phyloP scores from a whole-genome alignment of 2,329 filamentous ascomycete genomes.

The Talaromyces sp. region DNA sequence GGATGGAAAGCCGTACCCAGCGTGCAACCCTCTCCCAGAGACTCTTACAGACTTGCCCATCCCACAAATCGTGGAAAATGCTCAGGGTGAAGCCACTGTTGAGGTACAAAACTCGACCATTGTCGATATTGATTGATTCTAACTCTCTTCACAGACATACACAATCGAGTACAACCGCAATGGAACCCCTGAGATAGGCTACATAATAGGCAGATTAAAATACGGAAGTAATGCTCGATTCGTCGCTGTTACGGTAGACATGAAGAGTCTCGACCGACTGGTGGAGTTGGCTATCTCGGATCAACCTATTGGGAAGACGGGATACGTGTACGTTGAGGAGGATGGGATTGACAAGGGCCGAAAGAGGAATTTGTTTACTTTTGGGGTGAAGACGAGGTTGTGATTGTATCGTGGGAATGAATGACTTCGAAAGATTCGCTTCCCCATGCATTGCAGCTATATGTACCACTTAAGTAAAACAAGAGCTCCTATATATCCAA shows the following conservation, averaged over 20 bases:
- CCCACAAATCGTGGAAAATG: constrained; percentile 42
- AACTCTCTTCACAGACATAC: constrained; percentile 49
- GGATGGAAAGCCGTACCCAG: constrained; percentile 46
- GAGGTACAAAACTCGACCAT: constrained; percentile 37
- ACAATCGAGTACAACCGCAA: constrained; percentile 57
- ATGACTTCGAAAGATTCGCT: not conserved
- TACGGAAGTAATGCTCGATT: constrained; percentile 49
- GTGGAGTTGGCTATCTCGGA: constrained; percentile 5
- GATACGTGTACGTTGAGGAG: constrained; percentile 7
- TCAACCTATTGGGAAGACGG: constrained; percentile 11
- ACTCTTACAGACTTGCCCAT: constrained; percentile 38
- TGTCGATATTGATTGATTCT: not conserved
- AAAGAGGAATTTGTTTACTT: constrained; percentile 13
- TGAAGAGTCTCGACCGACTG: constrained; percentile 2
- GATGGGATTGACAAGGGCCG: not conserved
- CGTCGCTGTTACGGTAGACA: constrained; percentile 49
- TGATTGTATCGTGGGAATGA: not conserved
- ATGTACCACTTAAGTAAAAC: not conserved
- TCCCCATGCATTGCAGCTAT: constrained; percentile 8
- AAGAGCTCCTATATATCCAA: not conserved
- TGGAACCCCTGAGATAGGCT: constrained; percentile 47
- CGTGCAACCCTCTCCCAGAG: constrained; percentile 45
- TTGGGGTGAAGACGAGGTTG: constrained; percentile 9
- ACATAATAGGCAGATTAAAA: constrained; percentile 53
- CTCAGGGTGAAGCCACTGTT: constrained; percentile 51